Percentiles rank a stretch among this genome's conserved stretches.
phyloP scores from a whole-genome alignment of 1,139 yeast genomes.

The Geotrichum fermentans region DNA sequence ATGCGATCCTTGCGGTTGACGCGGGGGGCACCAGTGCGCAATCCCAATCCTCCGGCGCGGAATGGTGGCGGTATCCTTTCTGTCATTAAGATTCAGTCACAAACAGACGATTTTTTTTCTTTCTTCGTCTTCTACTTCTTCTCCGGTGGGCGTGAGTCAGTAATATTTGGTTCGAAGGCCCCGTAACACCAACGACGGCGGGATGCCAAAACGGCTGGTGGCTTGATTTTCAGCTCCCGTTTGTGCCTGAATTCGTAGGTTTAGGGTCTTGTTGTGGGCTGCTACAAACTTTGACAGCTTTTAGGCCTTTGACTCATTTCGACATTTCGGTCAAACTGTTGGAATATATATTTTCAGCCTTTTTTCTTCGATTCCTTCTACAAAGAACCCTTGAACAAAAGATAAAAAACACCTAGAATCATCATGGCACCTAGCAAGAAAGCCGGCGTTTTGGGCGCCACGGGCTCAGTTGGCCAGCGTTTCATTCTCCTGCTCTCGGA shows the following conservation, averaged over 20 bases:
- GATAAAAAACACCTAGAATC: no score
- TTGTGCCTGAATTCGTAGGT: no score
- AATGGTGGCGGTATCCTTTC: not conserved
- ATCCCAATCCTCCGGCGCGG: no score
- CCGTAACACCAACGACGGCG: no score
- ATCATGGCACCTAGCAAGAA: slow-evolving; percentile 23
- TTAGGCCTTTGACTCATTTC: not conserved
- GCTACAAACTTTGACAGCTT: no score
- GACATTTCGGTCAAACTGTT: not conserved
- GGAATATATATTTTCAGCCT: not conserved
- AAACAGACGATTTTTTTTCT: not conserved
- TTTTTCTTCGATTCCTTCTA: not conserved
- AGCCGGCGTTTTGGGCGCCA: slow-evolving; percentile 90
- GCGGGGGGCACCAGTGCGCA: slow-evolving; percentile 4
- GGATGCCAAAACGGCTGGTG: no score
- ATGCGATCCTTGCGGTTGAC: slow-evolving; percentile 41
- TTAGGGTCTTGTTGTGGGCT: no score
- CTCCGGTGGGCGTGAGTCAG: no score
- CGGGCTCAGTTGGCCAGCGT: slow-evolving; percentile 97
- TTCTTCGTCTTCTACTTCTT: no score
- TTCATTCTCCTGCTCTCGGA: slow-evolving; percentile 76
- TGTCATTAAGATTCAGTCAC: no score
- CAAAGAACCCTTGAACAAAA: not conserved
- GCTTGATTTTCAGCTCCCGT: no score
- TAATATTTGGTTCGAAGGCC: no score